Conservation (phyloP, 129 eudicot genomes). For the Cynara cardunculus region DNA sequence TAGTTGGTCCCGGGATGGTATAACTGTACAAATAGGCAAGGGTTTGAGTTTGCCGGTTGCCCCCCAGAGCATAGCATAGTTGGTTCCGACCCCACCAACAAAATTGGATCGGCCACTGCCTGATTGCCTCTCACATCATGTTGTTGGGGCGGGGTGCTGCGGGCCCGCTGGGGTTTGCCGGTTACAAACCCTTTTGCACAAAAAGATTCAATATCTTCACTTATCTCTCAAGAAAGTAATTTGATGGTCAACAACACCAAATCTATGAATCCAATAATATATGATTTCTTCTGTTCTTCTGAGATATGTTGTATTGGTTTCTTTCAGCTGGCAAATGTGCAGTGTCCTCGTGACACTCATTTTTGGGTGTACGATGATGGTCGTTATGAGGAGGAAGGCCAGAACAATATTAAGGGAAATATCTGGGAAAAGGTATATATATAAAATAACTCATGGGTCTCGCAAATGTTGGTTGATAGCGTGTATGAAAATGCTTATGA, state of each 20-base stretch:
- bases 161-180: too few species aligned
- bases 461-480: neutral
- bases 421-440: constrained; percentile 92
- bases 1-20: too few species aligned
- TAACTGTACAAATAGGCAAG: too few species aligned
- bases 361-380: constrained; percentile 99
- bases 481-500: neutral
- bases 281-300: neutral
- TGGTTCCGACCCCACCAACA: too few species aligned
- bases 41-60: too few species aligned
- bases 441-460: neutral
- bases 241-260: neutral
- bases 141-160: too few species aligned
- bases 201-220: neutral
- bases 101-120: too few species aligned
- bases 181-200: too few species aligned
- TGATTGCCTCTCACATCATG: too few species aligned
- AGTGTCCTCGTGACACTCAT: constrained; percentile 99
- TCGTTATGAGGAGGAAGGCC: constrained; percentile 99
- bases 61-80: too few species aligned
- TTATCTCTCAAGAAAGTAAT: neutral
- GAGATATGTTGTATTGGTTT: neutral
- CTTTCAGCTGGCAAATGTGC: constrained; percentile 85
- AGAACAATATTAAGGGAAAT: constrained; percentile 92
- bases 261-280: neutral